phyloP scores from a whole-genome alignment of 1,284 basidiomycete genomes.

The Mycosarcoma mackinlayi region DNA sequence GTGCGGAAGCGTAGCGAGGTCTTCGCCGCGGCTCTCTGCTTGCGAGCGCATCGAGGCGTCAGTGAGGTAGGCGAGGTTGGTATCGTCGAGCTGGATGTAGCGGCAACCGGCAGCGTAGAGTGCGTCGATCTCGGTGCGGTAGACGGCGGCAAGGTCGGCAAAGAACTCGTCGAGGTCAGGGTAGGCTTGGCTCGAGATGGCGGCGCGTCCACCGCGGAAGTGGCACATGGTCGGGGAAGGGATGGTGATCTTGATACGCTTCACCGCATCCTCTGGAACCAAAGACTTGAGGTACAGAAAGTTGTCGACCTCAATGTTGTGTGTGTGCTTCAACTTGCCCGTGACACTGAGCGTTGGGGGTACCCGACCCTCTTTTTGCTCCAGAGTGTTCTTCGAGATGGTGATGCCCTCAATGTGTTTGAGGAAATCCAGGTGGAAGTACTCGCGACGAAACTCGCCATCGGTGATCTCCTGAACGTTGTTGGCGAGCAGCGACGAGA shows the following conservation, averaged over 20 bases:
- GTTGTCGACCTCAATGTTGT: slow-evolving; percentile 66
- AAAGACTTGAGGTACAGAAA: slow-evolving; percentile 65
- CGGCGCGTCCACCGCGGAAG: slow-evolving; percentile 53
- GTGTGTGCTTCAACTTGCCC: slow-evolving; percentile 59
- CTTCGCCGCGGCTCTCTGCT: slow-evolving; percentile 43
- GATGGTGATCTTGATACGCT: slow-evolving; percentile 78
- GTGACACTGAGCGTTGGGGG: slow-evolving; percentile 68
- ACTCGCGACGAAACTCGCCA: slow-evolving; percentile 71
- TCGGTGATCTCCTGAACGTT: slow-evolving; percentile 75
- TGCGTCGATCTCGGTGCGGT: slow-evolving; percentile 78
- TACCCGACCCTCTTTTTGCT: slow-evolving; percentile 47
- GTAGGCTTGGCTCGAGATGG: slow-evolving; percentile 72
- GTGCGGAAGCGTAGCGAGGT: slow-evolving; percentile 42
- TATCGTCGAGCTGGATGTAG: slow-evolving; percentile 76
- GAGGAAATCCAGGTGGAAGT: slow-evolving; percentile 57
- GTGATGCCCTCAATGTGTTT: slow-evolving; percentile 53
- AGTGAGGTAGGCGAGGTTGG: slow-evolving; percentile 67
- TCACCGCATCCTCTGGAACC: slow-evolving; percentile 57
- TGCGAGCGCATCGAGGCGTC: slow-evolving; percentile 48
- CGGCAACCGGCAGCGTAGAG: slow-evolving; percentile 80
- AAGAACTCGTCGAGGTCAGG: slow-evolving; percentile 79
- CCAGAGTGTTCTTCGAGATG: slow-evolving; percentile 54
- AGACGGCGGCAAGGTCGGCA: slow-evolving; percentile 77
- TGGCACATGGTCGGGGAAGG: slow-evolving; percentile 73
- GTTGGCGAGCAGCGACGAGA: slow-evolving; percentile 72